These are phyloP conservation scores for Arabidopsis hybrid DNA, from an alignment of 441 rosid genomes.

Conservation along the genomic window DNA sequence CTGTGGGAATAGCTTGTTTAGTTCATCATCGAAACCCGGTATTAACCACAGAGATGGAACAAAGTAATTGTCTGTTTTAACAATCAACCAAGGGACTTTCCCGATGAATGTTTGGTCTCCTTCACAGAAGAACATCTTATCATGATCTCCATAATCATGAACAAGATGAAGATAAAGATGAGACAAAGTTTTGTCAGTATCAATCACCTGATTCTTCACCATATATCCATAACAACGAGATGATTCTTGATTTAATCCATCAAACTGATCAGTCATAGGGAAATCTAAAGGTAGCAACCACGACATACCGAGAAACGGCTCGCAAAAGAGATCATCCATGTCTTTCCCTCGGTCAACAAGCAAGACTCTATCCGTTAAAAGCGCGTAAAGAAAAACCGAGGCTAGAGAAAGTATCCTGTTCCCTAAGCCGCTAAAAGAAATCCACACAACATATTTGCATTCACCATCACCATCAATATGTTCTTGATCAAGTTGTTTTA, in stretches of 20 bases:
- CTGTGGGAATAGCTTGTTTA: constrained; percentile 60
- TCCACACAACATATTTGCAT: constrained; percentile 78
- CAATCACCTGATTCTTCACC: constrained; percentile 53
- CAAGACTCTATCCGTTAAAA: constrained; percentile 69
- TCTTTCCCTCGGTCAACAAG: constrained; percentile 77
- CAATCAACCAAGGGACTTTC: constrained; percentile 77
- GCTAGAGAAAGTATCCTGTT: constrained; percentile 73
- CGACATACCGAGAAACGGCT: constrained; percentile 68
- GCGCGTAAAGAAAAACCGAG: constrained; percentile 75
- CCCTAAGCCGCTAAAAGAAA: constrained; percentile 77
- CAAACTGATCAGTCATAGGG: constrained; percentile 49
- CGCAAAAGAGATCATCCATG: constrained; percentile 71
- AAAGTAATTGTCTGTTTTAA: constrained; percentile 79
- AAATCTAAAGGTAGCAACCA: constrained; percentile 73
- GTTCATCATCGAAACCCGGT: constrained; percentile 60
- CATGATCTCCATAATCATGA: constrained; percentile 68
- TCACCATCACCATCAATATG: constrained; percentile 44
- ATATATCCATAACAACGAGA: constrained; percentile 59
- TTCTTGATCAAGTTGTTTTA: constrained; percentile 55
- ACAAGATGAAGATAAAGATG: constrained; percentile 64
- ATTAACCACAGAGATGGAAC: constrained; percentile 78
- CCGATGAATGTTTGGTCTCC: constrained; percentile 56
- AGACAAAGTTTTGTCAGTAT: constrained; percentile 41
- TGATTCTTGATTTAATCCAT: constrained; percentile 51
- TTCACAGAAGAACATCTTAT: constrained; percentile 73